phyloP scores from a whole-genome alignment of 192 early-diverging fungal species.

The Spizellomyces sp. region DNA sequence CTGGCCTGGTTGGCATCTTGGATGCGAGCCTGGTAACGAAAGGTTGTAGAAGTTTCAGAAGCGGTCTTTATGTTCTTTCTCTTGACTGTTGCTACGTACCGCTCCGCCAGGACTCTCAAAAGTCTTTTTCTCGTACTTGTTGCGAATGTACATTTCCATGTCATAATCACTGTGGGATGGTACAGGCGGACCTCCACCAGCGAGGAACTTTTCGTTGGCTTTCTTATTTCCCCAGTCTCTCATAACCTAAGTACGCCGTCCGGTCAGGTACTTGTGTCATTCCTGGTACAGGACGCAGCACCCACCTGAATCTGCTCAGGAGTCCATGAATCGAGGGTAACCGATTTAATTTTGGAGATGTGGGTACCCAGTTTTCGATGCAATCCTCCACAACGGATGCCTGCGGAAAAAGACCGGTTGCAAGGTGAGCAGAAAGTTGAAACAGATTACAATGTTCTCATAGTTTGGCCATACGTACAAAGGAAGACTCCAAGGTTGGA shows the following conservation, averaged over 20 bases:
- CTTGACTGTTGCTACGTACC: conserved; percentile 3
- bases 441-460: not conserved
- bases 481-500: conserved; percentile 48
- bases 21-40: too few relatives aligned
- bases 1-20: not conserved
- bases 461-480: conserved; percentile 21
- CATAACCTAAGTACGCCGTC: conserved; percentile 24
- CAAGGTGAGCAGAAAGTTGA: not conserved
- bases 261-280: not conserved
- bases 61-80: too few relatives aligned
- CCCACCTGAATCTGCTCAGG: conserved; percentile 78
- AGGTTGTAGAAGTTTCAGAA: too few relatives aligned
- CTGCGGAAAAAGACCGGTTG: not conserved
- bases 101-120: conserved; percentile 40
- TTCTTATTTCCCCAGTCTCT: conserved; percentile 39
- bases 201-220: conserved; percentile 39
- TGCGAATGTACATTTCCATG: conserved; percentile 85
- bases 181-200: conserved; percentile 22
- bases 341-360: conserved; percentile 89
- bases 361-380: conserved; percentile 78
- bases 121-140: conserved; percentile 86
- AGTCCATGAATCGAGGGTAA: conserved; percentile 89
- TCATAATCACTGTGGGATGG: conserved; percentile 41
- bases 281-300: not conserved
- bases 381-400: conserved; percentile 54